phyloP scores from a whole-genome alignment of 2,329 filamentous ascomycete species.

The Alternaria incomplexa region DNA sequence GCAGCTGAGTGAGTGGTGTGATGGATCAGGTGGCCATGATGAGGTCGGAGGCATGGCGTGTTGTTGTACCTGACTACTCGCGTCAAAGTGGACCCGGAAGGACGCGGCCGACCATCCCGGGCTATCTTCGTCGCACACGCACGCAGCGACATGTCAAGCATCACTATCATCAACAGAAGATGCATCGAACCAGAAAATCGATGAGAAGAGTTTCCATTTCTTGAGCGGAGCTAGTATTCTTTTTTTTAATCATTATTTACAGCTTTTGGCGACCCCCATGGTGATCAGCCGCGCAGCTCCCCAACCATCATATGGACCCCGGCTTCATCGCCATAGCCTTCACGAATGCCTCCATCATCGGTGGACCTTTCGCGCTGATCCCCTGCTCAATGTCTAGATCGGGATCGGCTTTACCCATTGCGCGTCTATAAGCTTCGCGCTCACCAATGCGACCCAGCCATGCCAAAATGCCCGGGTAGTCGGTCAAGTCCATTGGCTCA shows the following conservation, averaged over 20 bases:
- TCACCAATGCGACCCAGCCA: slow-evolving; percentile 38
- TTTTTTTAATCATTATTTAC: neutral
- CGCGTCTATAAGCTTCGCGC: slow-evolving; percentile 45
- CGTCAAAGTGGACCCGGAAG: slow-evolving; percentile 18
- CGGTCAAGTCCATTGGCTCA: slow-evolving; percentile 46
- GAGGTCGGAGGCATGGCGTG: slow-evolving; percentile 27
- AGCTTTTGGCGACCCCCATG: slow-evolving; percentile 4
- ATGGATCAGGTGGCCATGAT: slow-evolving; percentile 28
- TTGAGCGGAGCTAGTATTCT: neutral
- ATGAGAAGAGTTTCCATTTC: neutral
- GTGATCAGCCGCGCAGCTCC: slow-evolving; percentile 5
- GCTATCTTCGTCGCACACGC: neutral
- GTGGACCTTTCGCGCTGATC: slow-evolving; percentile 37
- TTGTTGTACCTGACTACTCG: slow-evolving; percentile 15
- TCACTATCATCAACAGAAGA: neutral
- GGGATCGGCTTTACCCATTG: slow-evolving; percentile 65
- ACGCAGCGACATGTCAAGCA: neutral
- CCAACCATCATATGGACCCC: slow-evolving; percentile 10
- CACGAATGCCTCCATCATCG: slow-evolving; percentile 20
- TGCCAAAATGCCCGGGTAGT: slow-evolving; percentile 37
- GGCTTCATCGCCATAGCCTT: slow-evolving; percentile 32
- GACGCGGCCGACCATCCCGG: slow-evolving; percentile 16
- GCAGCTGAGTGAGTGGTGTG: slow-evolving; percentile 26
- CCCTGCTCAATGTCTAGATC: slow-evolving; percentile 44
- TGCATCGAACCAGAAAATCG: neutral